phyloP scores from a whole-genome alignment of 2,329 filamentous ascomycete species.

The Aspergillus pseudoviridinutans region DNA sequence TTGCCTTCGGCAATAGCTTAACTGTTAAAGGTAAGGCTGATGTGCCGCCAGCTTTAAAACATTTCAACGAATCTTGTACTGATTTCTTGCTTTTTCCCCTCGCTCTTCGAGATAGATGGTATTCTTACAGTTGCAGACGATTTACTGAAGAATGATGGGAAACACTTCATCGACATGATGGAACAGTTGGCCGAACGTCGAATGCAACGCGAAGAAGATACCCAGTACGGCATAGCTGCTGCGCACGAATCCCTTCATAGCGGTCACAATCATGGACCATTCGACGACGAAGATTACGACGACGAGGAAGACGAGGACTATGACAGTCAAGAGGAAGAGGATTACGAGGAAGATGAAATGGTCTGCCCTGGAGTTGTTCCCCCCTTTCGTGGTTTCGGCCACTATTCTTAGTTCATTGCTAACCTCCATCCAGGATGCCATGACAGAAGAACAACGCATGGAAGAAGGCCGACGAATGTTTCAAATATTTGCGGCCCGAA shows the following conservation, averaged over 20 bases:
- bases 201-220: conserved; percentile 95
- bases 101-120: conserved; percentile 58
- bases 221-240: conserved; percentile 62
- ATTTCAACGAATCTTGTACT: conserved; percentile 16
- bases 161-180: conserved; percentile 99
- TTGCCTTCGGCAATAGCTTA: conserved; percentile 95
- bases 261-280: conserved; percentile 71
- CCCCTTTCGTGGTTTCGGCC: conserved; percentile 1
- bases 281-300: conserved; percentile 70
- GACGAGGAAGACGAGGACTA: conserved; percentile 70
- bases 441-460: conserved; percentile 99
- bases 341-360: conserved; percentile 64
- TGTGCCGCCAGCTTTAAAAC: conserved; percentile 7
- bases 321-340: conserved; percentile 60
- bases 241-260: conserved; percentile 59
- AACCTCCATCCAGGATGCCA: conserved; percentile 67
- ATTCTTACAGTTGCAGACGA: conserved; percentile 99
- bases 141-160: conserved; percentile 96
- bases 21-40: conserved; percentile 72
- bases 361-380: conserved; percentile 35
- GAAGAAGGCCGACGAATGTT: conserved; percentile 98
- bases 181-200: conserved; percentile 95
- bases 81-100: conserved; percentile 43
- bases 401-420: conserved; percentile 21
- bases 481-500: conserved; percentile 96